Conservation (phyloP, 1,284 basidiomycete species). For the Austroboletus novae-zelandiae region DNA sequence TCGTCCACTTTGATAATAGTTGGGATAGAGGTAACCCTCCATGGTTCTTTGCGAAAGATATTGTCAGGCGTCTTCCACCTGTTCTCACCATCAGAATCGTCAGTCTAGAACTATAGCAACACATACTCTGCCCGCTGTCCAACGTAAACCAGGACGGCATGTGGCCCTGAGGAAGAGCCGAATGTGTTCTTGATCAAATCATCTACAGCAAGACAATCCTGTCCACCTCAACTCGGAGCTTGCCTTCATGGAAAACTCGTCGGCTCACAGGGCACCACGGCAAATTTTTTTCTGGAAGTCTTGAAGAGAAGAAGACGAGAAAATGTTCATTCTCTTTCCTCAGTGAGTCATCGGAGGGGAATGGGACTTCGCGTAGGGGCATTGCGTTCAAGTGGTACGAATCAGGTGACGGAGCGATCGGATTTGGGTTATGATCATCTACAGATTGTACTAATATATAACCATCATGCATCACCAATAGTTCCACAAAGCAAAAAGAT, state of each 20-base stretch:
- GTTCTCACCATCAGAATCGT: background rate
- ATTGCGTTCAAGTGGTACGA: slow-evolving; percentile 12
- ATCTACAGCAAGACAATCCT: slow-evolving; percentile 79
- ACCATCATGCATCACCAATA: background rate
- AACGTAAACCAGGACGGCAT: slow-evolving; percentile 70
- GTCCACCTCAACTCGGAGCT: slow-evolving; percentile 1
- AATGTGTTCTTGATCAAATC: slow-evolving; percentile 57
- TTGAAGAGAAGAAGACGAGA: slow-evolving; percentile 66
- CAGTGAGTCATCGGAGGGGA: slow-evolving; percentile 28
- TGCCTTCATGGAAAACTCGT: background rate
- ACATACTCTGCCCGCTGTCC: slow-evolving; percentile 68
- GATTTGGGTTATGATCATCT: background rate
- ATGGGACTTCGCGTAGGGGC: slow-evolving; percentile 31
- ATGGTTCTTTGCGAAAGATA: slow-evolving; percentile 61
- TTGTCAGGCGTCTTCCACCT: slow-evolving; percentile 72
- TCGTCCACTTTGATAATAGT: slow-evolving; percentile 70
- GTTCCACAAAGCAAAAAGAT: slow-evolving; percentile 2
- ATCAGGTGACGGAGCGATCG: background rate
- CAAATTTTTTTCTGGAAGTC: slow-evolving; percentile 41
- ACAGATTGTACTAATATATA: slow-evolving; percentile 9
- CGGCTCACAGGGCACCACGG: slow-evolving; percentile 68
- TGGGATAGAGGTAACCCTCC: slow-evolving; percentile 65
- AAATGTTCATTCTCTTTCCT: slow-evolving; percentile 46
- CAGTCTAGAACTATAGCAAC: background rate
- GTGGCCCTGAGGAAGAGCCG: slow-evolving; percentile 48